phyloP scores from a whole-genome alignment of 1,139 yeast species.

The Diutina scorzettiae region DNA sequence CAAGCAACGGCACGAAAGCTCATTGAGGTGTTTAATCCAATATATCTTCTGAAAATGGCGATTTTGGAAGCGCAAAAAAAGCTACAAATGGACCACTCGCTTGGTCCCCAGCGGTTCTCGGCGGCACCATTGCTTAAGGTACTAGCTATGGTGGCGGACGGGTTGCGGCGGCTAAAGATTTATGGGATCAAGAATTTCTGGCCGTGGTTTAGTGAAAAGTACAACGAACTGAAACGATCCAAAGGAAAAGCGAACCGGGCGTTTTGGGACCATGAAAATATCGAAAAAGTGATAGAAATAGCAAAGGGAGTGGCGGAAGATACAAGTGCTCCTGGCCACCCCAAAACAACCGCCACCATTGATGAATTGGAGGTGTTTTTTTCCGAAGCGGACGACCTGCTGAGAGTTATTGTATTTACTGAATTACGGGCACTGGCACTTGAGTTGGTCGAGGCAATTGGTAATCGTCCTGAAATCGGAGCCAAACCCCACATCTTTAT shows the following conservation, averaged over 20 bases:
- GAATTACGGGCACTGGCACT: constrained; percentile 83
- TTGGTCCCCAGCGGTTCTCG: constrained; percentile 58
- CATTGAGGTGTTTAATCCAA: constrained; percentile 53
- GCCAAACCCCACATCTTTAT: constrained; percentile 79
- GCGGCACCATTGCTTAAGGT: constrained; percentile 40
- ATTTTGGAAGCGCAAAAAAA: constrained; percentile 61
- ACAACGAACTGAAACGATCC: constrained; percentile 40
- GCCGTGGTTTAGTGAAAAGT: constrained; percentile 47
- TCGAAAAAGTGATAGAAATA: constrained; percentile 29
- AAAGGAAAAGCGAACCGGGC: constrained; percentile 48
- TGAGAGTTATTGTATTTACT: constrained; percentile 78
- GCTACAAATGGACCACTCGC: constrained; percentile 42
- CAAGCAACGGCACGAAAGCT: constrained; percentile 54
- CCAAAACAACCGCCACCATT: constrained; percentile 53
- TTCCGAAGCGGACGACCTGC: constrained; percentile 21
- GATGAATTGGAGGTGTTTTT: constrained; percentile 50
- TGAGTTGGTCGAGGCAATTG: constrained; percentile 66
- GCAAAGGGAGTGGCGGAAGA: constrained; percentile 34
- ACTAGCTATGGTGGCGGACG: constrained; percentile 66
- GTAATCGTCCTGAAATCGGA: constrained; percentile 14
- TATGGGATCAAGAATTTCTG: constrained; percentile 79
- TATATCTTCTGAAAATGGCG: constrained; percentile 55
- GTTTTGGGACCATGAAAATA: constrained; percentile 41
- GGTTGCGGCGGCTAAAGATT: constrained; percentile 52
- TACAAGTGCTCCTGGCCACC: constrained; percentile 50